These are phyloP conservation scores for Rhododendron molle DNA, from an alignment of 148 eudicot genomes.

Conservation along the genomic window DNA sequence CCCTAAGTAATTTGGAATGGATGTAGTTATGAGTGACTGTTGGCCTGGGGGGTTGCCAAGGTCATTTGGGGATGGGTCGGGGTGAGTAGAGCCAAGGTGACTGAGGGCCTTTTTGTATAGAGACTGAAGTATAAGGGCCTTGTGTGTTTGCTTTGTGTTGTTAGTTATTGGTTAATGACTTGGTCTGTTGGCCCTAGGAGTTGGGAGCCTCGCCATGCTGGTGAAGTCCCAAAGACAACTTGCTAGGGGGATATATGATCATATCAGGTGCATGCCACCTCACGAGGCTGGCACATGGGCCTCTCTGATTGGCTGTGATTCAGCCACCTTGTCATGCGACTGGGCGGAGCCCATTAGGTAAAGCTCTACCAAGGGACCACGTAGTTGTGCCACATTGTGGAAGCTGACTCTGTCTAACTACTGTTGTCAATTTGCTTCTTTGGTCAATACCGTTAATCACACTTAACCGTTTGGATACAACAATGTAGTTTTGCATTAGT, in stretches of 20 bases:
- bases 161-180: not conserved
- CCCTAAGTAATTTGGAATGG: too few species aligned
- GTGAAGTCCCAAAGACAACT: not conserved
- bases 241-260: not conserved
- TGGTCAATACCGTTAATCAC: not conserved
- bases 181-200: not conserved
- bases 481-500: not conserved
- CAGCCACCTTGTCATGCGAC: not conserved
- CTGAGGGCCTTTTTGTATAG: not conserved
- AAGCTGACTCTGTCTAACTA: not conserved
- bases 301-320: not conserved
- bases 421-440: not conserved
- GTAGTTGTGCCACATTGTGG: not conserved
- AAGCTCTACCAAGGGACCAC: not conserved
- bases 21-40: too few species aligned
- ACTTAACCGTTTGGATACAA: not conserved
- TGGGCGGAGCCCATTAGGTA: not conserved
- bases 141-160: not conserved
- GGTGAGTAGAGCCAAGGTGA: too few species aligned
- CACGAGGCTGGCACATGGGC: not conserved
- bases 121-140: not conserved
- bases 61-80: too few species aligned
- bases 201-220: not conserved
- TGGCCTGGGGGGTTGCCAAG: too few species aligned
- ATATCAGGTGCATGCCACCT: not conserved